Conservation (phyloP, 768 basidiomycete genomes). For the Sporobolomyces roseus region DNA sequence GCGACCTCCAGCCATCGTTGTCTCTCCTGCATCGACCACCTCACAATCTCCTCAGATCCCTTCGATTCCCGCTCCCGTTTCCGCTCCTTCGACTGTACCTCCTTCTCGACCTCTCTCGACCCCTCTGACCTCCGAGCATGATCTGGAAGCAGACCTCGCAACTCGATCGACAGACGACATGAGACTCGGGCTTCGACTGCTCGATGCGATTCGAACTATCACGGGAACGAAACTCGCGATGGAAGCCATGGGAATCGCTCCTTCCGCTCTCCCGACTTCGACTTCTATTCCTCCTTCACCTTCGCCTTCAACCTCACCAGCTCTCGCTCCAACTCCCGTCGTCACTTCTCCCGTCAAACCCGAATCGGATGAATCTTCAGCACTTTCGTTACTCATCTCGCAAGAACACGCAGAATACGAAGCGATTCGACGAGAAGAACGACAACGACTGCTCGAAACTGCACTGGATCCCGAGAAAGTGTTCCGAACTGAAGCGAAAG, state of each 20-base stretch:
- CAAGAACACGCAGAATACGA: constrained; percentile 17
- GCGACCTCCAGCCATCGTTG: constrained; percentile 6
- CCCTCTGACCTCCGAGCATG: background rate
- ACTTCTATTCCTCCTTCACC: background rate
- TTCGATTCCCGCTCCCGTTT: background rate
- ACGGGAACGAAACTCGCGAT: constrained; percentile 16
- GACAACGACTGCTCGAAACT: background rate
- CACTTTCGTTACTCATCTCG: constrained; percentile 8
- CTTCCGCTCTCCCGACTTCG: background rate
- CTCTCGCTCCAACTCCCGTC: background rate
- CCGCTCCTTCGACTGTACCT: background rate
- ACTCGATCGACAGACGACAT: constrained; percentile 12
- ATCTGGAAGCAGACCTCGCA: constrained; percentile 4
- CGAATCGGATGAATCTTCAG: background rate
- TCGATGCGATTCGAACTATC: constrained; percentile 14
- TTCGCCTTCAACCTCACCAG: background rate
- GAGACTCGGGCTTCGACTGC: constrained; percentile 2
- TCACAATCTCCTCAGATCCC: background rate
- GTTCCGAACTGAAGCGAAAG: constrained; percentile 10
- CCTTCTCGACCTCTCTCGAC: background rate
- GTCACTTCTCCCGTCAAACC: constrained; percentile 7
- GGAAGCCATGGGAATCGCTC: constrained; percentile 11
- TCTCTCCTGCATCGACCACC: background rate
- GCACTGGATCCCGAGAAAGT: constrained; percentile 6
- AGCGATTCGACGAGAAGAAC: constrained; percentile 2